Evolutionary conservation across 441 rosid species (phyloP).

Genomic region (Syzygium syzygioides): DNA sequence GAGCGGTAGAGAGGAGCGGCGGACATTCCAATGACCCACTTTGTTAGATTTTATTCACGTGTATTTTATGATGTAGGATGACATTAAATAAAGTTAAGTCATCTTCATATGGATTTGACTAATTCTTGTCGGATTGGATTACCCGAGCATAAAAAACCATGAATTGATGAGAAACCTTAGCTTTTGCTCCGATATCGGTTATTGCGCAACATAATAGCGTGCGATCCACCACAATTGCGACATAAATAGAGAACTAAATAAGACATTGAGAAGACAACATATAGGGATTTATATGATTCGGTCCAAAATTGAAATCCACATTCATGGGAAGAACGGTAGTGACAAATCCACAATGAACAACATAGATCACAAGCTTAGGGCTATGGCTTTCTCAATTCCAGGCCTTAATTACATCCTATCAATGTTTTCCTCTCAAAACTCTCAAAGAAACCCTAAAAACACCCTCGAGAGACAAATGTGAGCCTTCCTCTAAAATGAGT

Average conservation of each 20-base stretch:
- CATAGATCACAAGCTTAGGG: background rate
- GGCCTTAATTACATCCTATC: background rate
- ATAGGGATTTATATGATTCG: background rate
- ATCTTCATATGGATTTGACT: background rate
- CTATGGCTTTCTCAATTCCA: background rate
- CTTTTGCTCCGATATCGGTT: background rate
- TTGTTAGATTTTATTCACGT: background rate
- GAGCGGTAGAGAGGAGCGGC: too few species aligned
- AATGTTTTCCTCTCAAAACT: background rate
- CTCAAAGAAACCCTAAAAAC: background rate
- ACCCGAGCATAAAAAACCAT: background rate
- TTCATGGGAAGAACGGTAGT: rapidly evolving
- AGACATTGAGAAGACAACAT: background rate
- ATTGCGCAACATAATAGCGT: rapidly evolving
- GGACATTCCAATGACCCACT: too few species aligned
- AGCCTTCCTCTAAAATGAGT: background rate
- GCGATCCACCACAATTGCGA: background rate
- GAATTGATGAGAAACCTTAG: background rate
- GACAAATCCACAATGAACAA: background rate
- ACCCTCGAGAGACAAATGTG: background rate
- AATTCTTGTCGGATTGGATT: background rate
- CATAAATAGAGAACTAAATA: background rate
- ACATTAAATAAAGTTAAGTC: background rate
- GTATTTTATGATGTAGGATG: background rate
- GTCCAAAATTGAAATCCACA: background rate